Conservation (phyloP, 257 asterid genomes). For the Solanum sitiens region DNA sequence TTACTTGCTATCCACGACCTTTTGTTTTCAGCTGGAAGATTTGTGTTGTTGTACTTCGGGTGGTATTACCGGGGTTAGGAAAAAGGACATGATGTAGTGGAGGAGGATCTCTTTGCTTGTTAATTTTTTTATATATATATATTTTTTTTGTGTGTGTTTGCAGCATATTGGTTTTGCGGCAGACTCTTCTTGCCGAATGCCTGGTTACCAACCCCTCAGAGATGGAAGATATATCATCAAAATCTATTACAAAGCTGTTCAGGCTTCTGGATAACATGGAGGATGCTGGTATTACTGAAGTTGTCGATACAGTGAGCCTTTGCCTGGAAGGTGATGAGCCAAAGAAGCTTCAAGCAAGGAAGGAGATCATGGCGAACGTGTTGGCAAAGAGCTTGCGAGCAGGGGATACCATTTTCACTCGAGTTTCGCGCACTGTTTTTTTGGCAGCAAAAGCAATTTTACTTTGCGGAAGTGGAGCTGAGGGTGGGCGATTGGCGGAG, state of each 20-base stretch:
- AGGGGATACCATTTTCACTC: constrained; percentile 1
- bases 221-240: not conserved
- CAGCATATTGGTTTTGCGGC: constrained; percentile 12
- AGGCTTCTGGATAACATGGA: constrained; percentile 1
- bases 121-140: too few relatives aligned
- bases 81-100: not conserved
- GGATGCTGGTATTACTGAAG: constrained; percentile 3
- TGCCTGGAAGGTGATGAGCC: constrained; percentile 1
- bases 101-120: not conserved
- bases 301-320: constrained; percentile 1
- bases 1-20: not conserved
- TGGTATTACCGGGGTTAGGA: not conserved
- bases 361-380: constrained; percentile 9
- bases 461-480: constrained; percentile 1
- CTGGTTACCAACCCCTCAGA: constrained; percentile 4
- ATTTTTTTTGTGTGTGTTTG: not conserved
- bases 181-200: constrained; percentile 2
- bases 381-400: constrained; percentile 5
- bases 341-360: constrained; percentile 7
- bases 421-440: not conserved
- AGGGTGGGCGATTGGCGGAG: constrained; percentile 5
- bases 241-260: not conserved
- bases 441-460: constrained; percentile 1
- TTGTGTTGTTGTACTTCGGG: not conserved
- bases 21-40: not conserved